Evolutionary conservation across 2,329 filamentous ascomycete species (phyloP), one percentile per base, ranked within the genome.

Genomic region (Phaeomoniella chlamydospora): DNA sequence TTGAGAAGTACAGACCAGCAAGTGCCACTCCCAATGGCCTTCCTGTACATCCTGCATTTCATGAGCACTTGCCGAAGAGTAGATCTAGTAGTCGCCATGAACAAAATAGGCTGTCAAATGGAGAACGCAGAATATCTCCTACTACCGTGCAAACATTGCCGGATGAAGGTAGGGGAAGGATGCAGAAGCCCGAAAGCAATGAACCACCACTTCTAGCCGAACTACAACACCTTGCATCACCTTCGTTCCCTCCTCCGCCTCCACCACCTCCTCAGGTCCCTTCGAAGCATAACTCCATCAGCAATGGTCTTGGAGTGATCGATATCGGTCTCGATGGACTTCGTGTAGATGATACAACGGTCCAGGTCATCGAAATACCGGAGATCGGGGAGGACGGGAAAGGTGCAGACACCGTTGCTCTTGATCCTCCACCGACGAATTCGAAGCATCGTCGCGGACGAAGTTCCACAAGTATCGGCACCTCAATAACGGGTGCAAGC

Each of bases 171-270:
- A 41, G 32, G 31, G 39, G 38, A 19, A 18, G 26, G 15, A 33
- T 5, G 18, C 30, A 6, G 35, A 44, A n/a, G n/a, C n/a, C n/a
- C 33, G 14, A 41, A 48, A 35, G 29, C 22, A 38, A 47, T 10
- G 34, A 45, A 15, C 67, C 69, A 10, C 65, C 68, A 6, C 56
- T 74, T 6, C 60, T 78, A 13, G 69, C 73, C 4, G 70, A 78
- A 47, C 61, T 78, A 6, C 72, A 75, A 47, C 74, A 77, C 50
- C 57, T 78, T 12, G 67, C 64, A 15, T 59, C 53, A 6, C 69
- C 70, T 9, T 69, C 70, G 1, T 65, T 67, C 2, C 65, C 64
- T 12, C 65, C 64, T 15, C 63, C 64, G n/a, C 50, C 57, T 9
- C 62, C 64, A 5, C 35, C 46, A 14, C 45, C 46, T 11, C 49